Conservation (phyloP, 257 asterid genomes). For the Nicotiana paniculata region DNA sequence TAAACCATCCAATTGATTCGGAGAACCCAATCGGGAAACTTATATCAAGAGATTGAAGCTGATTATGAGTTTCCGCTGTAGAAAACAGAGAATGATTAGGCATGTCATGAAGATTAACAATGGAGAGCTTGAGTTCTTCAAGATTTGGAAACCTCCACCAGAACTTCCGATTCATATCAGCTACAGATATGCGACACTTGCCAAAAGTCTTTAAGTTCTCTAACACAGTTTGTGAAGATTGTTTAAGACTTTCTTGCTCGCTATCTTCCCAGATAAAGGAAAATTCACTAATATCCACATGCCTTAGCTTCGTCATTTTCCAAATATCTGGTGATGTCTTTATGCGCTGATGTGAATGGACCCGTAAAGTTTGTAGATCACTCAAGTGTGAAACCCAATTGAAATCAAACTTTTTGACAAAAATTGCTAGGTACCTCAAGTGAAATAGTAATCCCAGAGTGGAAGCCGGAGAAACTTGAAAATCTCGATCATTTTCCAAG, state of each 20-base stretch:
- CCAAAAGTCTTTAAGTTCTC: not conserved
- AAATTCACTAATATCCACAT: not conserved
- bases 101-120: not conserved
- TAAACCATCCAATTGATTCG: not conserved
- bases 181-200: not conserved
- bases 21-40: conserved; percentile 1
- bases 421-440: not conserved
- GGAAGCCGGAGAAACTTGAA: not conserved
- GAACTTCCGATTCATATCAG: conserved; percentile 3
- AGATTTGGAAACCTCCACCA: conserved; percentile 6
- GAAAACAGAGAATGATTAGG: not conserved
- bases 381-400: not conserved
- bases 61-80: not conserved
- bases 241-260: no score
- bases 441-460: not conserved
- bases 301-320: conserved; percentile 5
- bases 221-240: not conserved
- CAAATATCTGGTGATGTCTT: not conserved
- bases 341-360: not conserved
- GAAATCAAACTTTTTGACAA: not conserved
- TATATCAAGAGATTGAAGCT: not conserved
- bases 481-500: not conserved
- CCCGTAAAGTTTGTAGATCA: not conserved
- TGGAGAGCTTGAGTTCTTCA: not conserved
- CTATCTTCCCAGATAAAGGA: not conserved